A percentile compares a stretch with the other conserved stretches of the same genome.
phyloP scores from a whole-genome alignment of 257 asterid species.

The Linaria vulgaris region DNA sequence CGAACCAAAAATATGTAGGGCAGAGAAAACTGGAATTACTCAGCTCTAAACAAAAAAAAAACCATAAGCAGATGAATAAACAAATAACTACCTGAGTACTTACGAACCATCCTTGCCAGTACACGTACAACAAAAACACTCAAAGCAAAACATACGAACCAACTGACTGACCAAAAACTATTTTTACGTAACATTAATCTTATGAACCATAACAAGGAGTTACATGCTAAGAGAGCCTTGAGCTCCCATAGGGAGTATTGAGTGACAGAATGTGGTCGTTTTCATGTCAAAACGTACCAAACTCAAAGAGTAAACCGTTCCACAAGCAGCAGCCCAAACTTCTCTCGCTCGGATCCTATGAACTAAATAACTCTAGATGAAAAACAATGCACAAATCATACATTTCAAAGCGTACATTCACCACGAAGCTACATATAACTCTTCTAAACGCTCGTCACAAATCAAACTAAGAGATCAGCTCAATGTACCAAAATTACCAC shows the following conservation, averaged over 20 bases:
- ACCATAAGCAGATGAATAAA: background rate
- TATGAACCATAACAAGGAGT: background rate
- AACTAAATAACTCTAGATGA: background rate
- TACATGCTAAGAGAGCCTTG: background rate
- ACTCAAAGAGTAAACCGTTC: no score
- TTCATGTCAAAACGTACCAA: background rate
- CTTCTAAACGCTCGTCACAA: slow-evolving; percentile 21
- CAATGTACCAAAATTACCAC: slow-evolving; percentile 8
- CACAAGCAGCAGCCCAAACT: no score
- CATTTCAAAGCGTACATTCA: background rate
- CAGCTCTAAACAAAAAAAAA: background rate
- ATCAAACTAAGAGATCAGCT: background rate
- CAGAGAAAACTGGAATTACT: background rate
- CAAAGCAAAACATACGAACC: background rate
- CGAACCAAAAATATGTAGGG: background rate
- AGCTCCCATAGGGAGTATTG: no score
- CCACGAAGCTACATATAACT: slow-evolving; percentile 4
- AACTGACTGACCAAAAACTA: background rate
- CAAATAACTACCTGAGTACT: background rate
- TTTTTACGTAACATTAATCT: background rate
- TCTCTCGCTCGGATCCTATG: no score
- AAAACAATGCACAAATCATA: background rate
- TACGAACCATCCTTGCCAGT: background rate
- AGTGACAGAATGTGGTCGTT: no score
- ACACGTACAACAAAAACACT: slow-evolving; percentile 8